Conservation (phyloP, 805 yeast genomes). For the Metschnikowia reukaufii region DNA sequence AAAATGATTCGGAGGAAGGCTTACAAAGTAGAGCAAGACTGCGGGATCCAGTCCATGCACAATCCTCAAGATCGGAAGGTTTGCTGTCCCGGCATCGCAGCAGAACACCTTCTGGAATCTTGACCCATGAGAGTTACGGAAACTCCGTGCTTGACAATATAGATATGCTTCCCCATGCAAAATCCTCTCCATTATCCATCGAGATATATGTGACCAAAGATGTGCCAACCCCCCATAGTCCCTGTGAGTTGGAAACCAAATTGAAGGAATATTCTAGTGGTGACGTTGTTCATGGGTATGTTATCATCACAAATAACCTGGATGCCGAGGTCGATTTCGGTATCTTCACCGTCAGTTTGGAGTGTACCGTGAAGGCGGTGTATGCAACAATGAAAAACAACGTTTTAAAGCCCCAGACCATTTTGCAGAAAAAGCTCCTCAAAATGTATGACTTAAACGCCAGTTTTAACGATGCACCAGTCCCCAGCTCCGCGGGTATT, state of each 20-base stretch:
- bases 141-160: slow-evolving; percentile 52
- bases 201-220: slow-evolving; percentile 54
- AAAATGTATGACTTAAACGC: slow-evolving; percentile 64
- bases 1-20: slow-evolving; percentile 19
- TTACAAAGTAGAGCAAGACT: slow-evolving; percentile 12
- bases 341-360: slow-evolving; percentile 34
- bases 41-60: slow-evolving; percentile 2
- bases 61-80: not conserved
- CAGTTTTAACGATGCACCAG: slow-evolving; percentile 48
- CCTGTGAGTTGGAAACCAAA: slow-evolving; percentile 46
- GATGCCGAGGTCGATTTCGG: slow-evolving; percentile 45
- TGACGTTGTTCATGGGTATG: slow-evolving; percentile 45
- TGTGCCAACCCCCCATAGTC: slow-evolving; percentile 45
- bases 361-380: slow-evolving; percentile 34
- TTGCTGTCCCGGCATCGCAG: slow-evolving; percentile 1
- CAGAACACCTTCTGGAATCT: slow-evolving; percentile 4
- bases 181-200: slow-evolving; percentile 45
- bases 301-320: slow-evolving; percentile 49
- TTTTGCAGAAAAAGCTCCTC: slow-evolving; percentile 49
- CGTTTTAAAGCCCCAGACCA: slow-evolving; percentile 25
- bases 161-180: slow-evolving; percentile 46
- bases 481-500: slow-evolving; percentile 53
- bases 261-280: slow-evolving; percentile 43
- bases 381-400: slow-evolving; percentile 26
- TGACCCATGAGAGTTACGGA: slow-evolving; percentile 32